These are phyloP conservation scores for Hypholoma sublateritium DNA, from an alignment of 768 basidiomycete species.

Conservation along the genomic window DNA sequence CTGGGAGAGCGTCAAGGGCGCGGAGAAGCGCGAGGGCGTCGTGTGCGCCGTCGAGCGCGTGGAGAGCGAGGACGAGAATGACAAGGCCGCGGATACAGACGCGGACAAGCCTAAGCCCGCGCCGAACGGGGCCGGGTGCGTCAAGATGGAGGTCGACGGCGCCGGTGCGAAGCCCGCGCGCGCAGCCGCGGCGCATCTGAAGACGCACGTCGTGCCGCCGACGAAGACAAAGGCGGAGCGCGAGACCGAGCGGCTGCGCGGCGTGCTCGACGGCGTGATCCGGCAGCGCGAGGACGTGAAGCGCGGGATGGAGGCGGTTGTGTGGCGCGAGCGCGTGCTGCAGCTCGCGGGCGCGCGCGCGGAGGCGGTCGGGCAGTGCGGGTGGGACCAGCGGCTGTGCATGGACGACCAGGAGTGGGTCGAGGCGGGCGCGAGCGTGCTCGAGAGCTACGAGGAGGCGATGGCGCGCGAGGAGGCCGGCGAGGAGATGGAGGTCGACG, in stretches of 20 bases:
- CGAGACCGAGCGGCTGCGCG: constrained; percentile 56
- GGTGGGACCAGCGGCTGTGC: constrained; percentile 86
- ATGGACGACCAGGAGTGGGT: constrained; percentile 81
- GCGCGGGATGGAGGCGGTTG: constrained; percentile 64
- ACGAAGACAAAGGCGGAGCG: constrained; percentile 50
- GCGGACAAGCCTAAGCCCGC: background rate
- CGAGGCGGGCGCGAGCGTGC: constrained; percentile 62
- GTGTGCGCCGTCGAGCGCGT: constrained; percentile 39
- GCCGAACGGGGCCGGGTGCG: background rate
- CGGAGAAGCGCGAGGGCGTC: constrained; percentile 69
- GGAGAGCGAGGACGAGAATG: constrained; percentile 21
- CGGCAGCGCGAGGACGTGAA: constrained; percentile 63
- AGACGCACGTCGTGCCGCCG: constrained; percentile 23
- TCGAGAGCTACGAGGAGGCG: constrained; percentile 67
- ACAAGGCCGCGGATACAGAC: background rate
- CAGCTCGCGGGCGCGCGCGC: constrained; percentile 69
- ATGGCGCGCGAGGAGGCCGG: constrained; percentile 32
- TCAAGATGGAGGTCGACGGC: constrained; percentile 21
- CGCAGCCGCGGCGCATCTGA: constrained; percentile 1
- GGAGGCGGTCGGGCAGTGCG: constrained; percentile 68
- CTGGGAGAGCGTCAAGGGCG: constrained; percentile 74
- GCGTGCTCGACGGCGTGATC: constrained; percentile 55
- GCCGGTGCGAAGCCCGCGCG: background rate
- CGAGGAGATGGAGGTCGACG: constrained; percentile 39
- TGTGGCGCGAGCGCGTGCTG: constrained; percentile 70